Percentiles rank a stretch among this genome's conserved stretches.
These are phyloP conservation scores for Penicillium sp. DNA, from an alignment of 2,329 filamentous ascomycete genomes.

Conservation along the genomic window DNA sequence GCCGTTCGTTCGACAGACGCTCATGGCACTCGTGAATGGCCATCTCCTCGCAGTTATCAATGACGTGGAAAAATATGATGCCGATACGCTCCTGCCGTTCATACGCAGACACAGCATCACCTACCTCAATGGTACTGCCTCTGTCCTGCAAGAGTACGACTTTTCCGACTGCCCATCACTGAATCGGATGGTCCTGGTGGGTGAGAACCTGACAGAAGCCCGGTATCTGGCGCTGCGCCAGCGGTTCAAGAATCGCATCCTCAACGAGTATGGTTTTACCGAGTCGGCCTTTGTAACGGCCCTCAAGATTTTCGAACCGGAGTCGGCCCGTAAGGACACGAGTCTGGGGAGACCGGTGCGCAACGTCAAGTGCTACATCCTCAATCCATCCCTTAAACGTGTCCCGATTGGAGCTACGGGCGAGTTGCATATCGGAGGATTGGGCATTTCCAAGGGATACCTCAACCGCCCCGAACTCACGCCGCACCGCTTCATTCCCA, in stretches of 20 bases:
- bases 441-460: neutral
- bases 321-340: neutral
- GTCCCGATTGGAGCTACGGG: neutral
- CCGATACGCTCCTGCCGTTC: neutral
- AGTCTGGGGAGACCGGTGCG: neutral
- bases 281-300: neutral
- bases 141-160: neutral
- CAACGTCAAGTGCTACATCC: neutral
- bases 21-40: neutral
- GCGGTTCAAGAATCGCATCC: neutral
- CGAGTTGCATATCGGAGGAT: neutral
- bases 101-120: neutral
- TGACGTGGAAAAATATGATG: neutral
- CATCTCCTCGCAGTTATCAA: neutral
- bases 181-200: neutral
- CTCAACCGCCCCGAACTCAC: neutral
- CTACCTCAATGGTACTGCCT: neutral
- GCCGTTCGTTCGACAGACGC: neutral
- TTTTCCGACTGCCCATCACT: neutral
- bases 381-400: neutral
- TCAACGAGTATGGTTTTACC: neutral
- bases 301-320: neutral
- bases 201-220: neutral
- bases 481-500: neutral
- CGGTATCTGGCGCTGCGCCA: neutral